A percentile compares a stretch with the other conserved stretches of the same genome.
Conservation (phyloP, 2,329 filamentous ascomycete genomes). For the Pyrenochaeta sp. region DNA sequence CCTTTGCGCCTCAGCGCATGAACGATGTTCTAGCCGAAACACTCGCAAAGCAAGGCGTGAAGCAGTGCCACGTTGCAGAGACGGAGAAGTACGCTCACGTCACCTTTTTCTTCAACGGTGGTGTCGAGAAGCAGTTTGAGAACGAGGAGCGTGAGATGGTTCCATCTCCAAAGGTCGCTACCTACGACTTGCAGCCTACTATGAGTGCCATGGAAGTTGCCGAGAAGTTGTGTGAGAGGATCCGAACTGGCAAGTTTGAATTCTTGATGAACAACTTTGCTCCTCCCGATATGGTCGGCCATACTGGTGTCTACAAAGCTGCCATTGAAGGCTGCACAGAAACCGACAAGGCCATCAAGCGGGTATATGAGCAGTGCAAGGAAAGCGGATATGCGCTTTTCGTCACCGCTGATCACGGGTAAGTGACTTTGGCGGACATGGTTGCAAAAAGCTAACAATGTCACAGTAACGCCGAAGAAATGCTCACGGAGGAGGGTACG, state of each 20-base stretch:
- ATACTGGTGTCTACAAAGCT: constrained; percentile 96
- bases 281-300: constrained; percentile 98
- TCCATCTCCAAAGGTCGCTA: constrained; percentile 91
- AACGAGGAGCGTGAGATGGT: constrained; percentile 94
- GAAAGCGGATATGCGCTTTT: constrained; percentile 92
- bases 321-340: constrained; percentile 83
- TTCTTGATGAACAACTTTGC: constrained; percentile 99
- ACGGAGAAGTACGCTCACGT: constrained; percentile 99
- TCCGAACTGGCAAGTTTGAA: constrained; percentile 84
- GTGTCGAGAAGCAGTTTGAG: constrained; percentile 94
- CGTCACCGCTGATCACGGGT: constrained; percentile 94
- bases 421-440: constrained; percentile 37
- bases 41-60: constrained; percentile 84
- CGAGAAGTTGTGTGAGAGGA: constrained; percentile 86
- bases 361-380: constrained; percentile 93
- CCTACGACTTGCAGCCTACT: constrained; percentile 92
- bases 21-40: constrained; percentile 98
- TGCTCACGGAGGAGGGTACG: constrained; percentile 94
- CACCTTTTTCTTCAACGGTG: constrained; percentile 99
- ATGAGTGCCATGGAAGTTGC: constrained; percentile 95
- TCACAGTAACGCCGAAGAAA: constrained; percentile 90
- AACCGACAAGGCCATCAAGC: constrained; percentile 92
- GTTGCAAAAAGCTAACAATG: constrained; percentile 29
- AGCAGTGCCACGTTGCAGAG: constrained; percentile 97
- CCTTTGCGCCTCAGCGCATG: constrained; percentile 95